Conservation (phyloP, 257 asterid species). For the Scutellaria baicalensis region DNA sequence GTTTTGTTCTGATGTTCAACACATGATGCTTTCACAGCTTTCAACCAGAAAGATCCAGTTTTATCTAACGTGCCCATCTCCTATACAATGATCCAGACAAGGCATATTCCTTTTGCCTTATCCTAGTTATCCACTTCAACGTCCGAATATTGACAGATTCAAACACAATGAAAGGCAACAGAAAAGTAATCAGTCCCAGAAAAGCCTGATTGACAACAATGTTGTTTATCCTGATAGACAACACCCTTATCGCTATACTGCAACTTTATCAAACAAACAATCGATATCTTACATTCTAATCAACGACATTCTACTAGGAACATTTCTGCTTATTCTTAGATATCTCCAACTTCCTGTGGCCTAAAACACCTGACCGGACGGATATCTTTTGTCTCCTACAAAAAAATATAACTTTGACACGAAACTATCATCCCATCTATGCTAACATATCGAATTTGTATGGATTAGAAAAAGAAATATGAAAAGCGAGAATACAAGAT, state of each 20-base stretch:
- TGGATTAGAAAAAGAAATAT: background rate
- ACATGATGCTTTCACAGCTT: too few species aligned
- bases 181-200: background rate
- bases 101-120: background rate
- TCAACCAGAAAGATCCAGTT: too few species aligned
- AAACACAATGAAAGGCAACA: background rate
- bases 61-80: background rate
- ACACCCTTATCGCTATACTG: background rate
- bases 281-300: background rate
- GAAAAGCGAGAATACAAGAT: background rate
- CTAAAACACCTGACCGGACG: too few species aligned
- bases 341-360: too few species aligned
- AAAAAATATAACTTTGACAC: too few species aligned
- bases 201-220: background rate
- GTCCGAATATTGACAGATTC: too few species aligned
- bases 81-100: background rate
- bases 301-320: background rate
- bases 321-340: too few species aligned
- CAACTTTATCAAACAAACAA: background rate
- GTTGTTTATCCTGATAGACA: background rate
- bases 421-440: too few species aligned
- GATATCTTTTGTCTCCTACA: too few species aligned
- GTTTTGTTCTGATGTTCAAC: too few species aligned
- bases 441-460: too few species aligned
- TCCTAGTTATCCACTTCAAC: background rate